Conservation (phyloP, 495 filamentous ascomycete genomes). For the Penicillium canariense region DNA sequence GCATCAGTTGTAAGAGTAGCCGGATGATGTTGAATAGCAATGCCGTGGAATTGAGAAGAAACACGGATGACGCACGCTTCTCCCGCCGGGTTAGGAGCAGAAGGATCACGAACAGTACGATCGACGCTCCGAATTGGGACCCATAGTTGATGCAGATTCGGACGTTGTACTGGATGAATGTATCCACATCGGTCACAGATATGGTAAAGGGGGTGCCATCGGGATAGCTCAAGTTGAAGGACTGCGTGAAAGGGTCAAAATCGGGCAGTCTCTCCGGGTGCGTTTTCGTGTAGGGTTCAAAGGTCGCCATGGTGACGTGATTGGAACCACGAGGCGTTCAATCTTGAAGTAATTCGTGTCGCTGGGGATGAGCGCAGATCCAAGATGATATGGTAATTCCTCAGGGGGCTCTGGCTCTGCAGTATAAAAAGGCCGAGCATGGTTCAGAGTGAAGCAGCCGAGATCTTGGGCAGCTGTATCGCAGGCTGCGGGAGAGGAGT, state of each 20-base stretch:
- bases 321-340: too few species aligned
- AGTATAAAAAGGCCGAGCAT: conserved; percentile 9
- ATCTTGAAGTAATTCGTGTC: too few species aligned
- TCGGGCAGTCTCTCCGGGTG: conserved; percentile 7
- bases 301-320: not conserved
- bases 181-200: conserved; percentile 47
- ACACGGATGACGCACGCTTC: conserved; percentile 60
- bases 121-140: conserved; percentile 68
- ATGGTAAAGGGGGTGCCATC: conserved; percentile 55
- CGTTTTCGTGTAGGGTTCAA: not conserved
- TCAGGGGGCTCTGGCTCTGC: not conserved
- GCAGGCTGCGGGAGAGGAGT: not conserved
- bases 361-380: not conserved
- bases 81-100: conserved; percentile 59
- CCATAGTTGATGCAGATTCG: conserved; percentile 66
- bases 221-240: conserved; percentile 48
- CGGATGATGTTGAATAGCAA: conserved; percentile 61
- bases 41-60: conserved; percentile 61
- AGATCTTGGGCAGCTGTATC: not conserved
- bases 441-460: not conserved
- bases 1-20: conserved; percentile 55
- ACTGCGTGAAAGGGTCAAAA: conserved; percentile 55
- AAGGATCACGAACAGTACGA: conserved; percentile 64
- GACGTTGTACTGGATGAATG: conserved; percentile 48
- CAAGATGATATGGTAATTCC: not conserved